Evolutionary conservation across 495 filamentous ascomycete species (phyloP), one percentile per base, ranked within the genome.

Genomic region (Hypoxylon fragiforme): DNA sequence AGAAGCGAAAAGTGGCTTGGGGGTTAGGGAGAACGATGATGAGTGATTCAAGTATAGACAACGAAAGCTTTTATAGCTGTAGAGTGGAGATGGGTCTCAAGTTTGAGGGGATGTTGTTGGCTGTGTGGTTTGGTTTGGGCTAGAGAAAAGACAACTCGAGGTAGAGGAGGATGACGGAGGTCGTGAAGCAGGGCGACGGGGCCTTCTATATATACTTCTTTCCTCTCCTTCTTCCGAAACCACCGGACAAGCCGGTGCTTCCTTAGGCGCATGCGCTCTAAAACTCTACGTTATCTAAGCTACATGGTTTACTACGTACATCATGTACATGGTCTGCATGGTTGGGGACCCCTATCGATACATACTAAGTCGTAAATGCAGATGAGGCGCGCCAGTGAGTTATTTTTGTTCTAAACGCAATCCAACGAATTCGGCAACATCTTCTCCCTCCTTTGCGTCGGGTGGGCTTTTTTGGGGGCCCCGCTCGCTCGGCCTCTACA

Each of bases 331-430:
- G n/a, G n/a, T n/a, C n/a, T n/a, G n/a, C n/a, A n/a, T n/a, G n/a
- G n/a, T n/a, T n/a, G n/a, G n/a, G 37, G 52, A 55, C 45, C 57
- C 57, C 50, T 54, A 60, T 41, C 42, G 24, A 28, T 28, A 28
- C 4, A 52, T 44, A 35, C 9, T 8, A 30, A 31, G 42, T n/a
- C n/a, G n/a, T n/a, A n/a, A 24, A 52, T 52, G 24, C 45, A 51
- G 52, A 37, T 18, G 34, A 56, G 34, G 26, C 40, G 37, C 31
- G 44, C 49, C 44, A 47, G 47, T 62, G 58, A 62, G 58, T 56
- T 32, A 62, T 62, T 62, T n/a, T 62, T 56, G 48, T 62, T 40
- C 34, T 44, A 46, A 44, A 55, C 42, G 58, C 52, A 62, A 41
- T 21, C 52, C 47, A 56, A 52, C 46, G 14, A 9, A 47, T 47